Conservation (phyloP, 106 monocot species). For the Dendrobium huoshanense region DNA sequence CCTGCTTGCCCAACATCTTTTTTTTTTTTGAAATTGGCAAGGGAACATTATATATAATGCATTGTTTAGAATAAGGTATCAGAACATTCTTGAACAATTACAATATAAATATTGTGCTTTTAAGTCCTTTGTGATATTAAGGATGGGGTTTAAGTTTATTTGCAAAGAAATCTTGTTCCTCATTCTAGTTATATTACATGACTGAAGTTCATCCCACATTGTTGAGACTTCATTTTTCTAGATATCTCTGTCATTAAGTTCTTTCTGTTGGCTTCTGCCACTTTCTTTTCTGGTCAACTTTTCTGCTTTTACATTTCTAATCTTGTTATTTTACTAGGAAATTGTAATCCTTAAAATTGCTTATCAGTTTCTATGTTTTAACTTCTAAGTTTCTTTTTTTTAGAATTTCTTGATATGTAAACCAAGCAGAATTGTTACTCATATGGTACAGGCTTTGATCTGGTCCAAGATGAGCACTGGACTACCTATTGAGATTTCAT, state of each 20-base stretch:
- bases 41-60: not conserved
- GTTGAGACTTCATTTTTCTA: not conserved
- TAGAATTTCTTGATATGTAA: not conserved
- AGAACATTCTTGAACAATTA: not conserved
- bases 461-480: conserved; percentile 99
- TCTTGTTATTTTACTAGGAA: not conserved
- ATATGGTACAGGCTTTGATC: conserved; percentile 61
- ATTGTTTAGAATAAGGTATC: not conserved
- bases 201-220: not conserved
- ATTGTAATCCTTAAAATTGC: not conserved
- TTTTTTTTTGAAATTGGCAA: not conserved
- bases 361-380: not conserved
- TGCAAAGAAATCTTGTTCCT: not conserved
- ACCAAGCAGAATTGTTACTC: conserved; percentile 8
- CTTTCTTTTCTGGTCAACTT: not conserved
- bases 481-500: conserved; percentile 88
- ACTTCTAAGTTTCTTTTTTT: not conserved
- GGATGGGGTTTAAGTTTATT: not conserved
- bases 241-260: not conserved
- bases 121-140: not conserved
- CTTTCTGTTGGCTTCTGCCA: not conserved
- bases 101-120: not conserved
- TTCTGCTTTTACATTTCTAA: not conserved
- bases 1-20: not conserved
- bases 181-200: not conserved